These are phyloP conservation scores for Trichoderma afroharzianum DNA, from an alignment of 2,329 filamentous ascomycete species.

Conservation along the genomic window DNA sequence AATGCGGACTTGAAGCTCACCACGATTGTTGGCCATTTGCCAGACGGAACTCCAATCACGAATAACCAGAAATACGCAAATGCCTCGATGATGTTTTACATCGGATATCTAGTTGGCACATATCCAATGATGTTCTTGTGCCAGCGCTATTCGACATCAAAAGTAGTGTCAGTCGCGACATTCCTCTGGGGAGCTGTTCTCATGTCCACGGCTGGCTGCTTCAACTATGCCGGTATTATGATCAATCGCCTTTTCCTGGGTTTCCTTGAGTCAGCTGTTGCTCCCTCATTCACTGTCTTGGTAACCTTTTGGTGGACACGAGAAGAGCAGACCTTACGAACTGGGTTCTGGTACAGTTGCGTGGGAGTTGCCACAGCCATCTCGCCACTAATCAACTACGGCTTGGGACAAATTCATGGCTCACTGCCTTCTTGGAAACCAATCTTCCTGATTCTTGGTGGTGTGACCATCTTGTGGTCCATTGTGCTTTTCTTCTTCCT, in stretches of 20 bases:
- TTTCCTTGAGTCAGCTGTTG: constrained; percentile 1
- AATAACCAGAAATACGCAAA: constrained; percentile 9
- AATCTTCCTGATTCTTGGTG: neutral
- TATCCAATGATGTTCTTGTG: constrained; percentile 9
- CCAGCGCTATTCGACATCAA: neutral
- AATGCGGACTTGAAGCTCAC: constrained; percentile 4
- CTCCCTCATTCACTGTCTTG: neutral
- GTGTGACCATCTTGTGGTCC: neutral
- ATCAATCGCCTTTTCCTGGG: neutral
- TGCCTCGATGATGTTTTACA: constrained; percentile 7
- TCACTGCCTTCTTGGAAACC: constrained; percentile 6
- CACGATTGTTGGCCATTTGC: neutral
- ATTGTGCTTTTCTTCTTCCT: neutral
- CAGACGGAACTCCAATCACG: neutral
- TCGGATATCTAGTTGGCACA: constrained; percentile 1
- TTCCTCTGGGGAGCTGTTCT: constrained; percentile 1
- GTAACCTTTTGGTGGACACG: constrained; percentile 3
- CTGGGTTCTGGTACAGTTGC: constrained; percentile 3
- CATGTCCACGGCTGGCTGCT: constrained; percentile 2
- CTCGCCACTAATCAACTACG: constrained; percentile 3
- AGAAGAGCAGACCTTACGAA: neutral
- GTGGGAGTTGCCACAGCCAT: constrained; percentile 2
- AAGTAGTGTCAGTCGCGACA: neutral
- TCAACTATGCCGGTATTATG: constrained; percentile 4
- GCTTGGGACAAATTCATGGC: neutral